phyloP scores from a whole-genome alignment of 1,284 basidiomycete genomes.

The Tilletia horrida region DNA sequence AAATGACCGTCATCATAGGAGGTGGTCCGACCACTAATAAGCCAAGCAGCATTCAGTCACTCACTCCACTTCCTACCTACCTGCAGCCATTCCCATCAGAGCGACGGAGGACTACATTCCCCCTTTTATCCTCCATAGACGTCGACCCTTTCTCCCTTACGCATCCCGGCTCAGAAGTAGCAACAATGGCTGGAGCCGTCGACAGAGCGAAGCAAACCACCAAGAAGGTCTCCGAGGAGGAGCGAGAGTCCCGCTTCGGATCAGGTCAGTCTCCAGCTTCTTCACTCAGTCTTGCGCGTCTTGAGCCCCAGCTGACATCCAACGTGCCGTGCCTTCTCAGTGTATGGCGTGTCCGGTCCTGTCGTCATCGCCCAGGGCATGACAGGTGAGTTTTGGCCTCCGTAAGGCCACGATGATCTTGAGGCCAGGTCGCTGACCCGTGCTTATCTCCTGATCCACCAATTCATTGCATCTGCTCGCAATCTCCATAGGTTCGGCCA shows the following conservation, averaged over 20 bases:
- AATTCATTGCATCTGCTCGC: neutral
- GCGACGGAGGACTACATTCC: too few relatives aligned
- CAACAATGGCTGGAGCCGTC: slow-evolving; percentile 14
- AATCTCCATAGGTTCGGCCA: slow-evolving; percentile 30
- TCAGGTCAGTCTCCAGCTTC: slow-evolving; percentile 17
- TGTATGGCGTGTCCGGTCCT: slow-evolving; percentile 54
- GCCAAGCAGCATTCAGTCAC: neutral
- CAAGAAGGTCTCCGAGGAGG: slow-evolving; percentile 49
- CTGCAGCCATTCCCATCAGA: neutral
- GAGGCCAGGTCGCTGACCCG: neutral
- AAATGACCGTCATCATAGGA: neutral
- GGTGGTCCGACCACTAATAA: neutral
- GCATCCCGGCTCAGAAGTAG: neutral
- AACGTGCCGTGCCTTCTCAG: slow-evolving; percentile 1
- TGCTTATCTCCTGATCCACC: neutral
- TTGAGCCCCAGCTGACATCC: neutral
- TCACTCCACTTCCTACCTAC: neutral
- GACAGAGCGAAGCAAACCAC: slow-evolving; percentile 6
- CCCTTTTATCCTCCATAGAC: too few relatives aligned
- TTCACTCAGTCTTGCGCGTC: neutral
- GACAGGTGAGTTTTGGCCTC: slow-evolving; percentile 31
- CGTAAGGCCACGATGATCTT: too few relatives aligned
- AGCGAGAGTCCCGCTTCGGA: slow-evolving; percentile 46
- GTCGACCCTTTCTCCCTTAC: neutral
- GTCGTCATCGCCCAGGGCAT: slow-evolving; percentile 54